phyloP scores from a whole-genome alignment of 768 basidiomycete species.

The Epithele typhae region DNA sequence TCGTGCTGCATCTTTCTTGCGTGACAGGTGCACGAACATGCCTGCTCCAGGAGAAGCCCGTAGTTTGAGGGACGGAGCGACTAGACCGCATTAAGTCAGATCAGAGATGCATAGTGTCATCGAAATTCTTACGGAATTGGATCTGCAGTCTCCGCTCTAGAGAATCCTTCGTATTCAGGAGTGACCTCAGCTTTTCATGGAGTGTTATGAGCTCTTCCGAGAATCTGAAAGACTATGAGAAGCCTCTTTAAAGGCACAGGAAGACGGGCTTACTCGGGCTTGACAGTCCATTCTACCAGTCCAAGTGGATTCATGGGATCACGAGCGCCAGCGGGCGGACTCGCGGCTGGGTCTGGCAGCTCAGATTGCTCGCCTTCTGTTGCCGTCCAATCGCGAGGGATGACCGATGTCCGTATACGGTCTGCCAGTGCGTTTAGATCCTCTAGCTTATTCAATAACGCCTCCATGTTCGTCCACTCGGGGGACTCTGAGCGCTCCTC shows the following conservation, averaged over 20 bases:
- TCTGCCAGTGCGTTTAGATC: conserved; percentile 48
- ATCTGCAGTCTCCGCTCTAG: conserved; percentile 52
- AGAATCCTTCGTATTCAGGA: conserved; percentile 42
- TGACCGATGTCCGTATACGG: conserved; percentile 40
- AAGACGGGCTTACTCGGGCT: conserved; percentile 63
- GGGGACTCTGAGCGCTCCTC: no score
- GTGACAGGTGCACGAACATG: conserved; percentile 71
- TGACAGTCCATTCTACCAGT: conserved; percentile 51
- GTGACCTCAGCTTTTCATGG: conserved; percentile 42
- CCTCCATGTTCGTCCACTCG: conserved; percentile 58
- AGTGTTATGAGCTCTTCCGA: conserved; percentile 48
- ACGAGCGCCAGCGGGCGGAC: conserved; percentile 15
- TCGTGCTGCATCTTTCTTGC: conserved; percentile 55
- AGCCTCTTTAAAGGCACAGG: no score
- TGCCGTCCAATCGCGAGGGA: conserved; percentile 3
- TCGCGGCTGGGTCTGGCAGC: no score
- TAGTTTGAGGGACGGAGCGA: conserved; percentile 67
- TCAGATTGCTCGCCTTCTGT: no score
- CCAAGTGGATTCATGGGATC: conserved; percentile 18
- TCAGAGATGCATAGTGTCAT: no score
- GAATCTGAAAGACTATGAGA: conserved; percentile 42
- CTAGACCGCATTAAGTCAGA: no score
- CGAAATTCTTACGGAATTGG: conserved; percentile 41
- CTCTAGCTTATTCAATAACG: conserved; percentile 48
- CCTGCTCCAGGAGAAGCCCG: conserved; percentile 67